Conservation (phyloP, 306 rosid genomes). For the Rosa lucieae region DNA sequence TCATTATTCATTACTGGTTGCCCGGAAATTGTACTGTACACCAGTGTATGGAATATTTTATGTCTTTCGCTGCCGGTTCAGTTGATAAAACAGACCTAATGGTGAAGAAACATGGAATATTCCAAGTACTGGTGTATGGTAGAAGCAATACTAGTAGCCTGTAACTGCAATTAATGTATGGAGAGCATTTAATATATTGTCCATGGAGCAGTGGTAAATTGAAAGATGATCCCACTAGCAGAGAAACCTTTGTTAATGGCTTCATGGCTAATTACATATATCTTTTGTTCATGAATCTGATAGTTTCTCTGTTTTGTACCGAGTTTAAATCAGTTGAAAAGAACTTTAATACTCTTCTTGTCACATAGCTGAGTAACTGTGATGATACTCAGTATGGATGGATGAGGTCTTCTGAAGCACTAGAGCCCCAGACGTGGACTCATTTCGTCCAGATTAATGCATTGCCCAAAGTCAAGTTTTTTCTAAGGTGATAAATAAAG, state of each 20-base stretch:
- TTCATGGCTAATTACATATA: neutral
- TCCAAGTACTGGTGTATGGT: neutral
- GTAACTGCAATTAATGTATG: neutral
- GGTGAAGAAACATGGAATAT: neutral
- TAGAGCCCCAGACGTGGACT: constrained; percentile 6
- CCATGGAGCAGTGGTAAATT: neutral
- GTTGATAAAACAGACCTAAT: neutral
- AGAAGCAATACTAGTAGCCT: neutral
- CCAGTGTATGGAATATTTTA: neutral
- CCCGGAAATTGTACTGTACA: neutral
- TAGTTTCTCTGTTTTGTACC: neutral
- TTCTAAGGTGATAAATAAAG: neutral
- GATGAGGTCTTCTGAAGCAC: constrained; percentile 6
- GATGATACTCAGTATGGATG: neutral
- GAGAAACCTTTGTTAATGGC: neutral
- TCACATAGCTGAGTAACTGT: neutral
- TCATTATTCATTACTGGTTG: neutral
- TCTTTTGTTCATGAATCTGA: neutral
- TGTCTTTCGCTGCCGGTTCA: neutral
- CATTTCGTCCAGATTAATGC: neutral
- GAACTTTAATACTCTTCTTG: neutral
- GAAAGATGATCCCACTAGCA: neutral
- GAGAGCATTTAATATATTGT: neutral
- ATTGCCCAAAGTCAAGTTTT: neutral
- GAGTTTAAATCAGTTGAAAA: neutral